Evolutionary conservation across 108 stramenopile species (phyloP), one percentile per base, ranked within the genome.

Genomic region (Fistulifera pelliculosa): DNA sequence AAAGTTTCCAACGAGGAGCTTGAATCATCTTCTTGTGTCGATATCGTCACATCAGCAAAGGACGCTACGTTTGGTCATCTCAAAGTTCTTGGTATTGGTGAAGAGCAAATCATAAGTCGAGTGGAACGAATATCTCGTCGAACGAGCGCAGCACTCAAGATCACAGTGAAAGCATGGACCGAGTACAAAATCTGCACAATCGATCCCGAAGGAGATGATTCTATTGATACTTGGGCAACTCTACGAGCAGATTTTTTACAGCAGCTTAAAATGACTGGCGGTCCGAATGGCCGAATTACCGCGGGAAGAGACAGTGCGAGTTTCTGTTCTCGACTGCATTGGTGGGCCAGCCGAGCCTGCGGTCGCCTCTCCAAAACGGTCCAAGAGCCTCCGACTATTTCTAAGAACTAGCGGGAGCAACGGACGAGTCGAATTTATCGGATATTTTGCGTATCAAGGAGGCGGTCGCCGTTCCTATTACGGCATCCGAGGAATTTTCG

Each of bases 291-390:
- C 5, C 58, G 68, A 44, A 84, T 90, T 19, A 76, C 62, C 64
- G 85, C 23, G 84, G 88, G 83, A 90, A 62, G 88, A 90, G 49
- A 69, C 81, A 56, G 88, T 90, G 27, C 79, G 73, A 27, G 41
- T 74, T 39, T 52, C 58, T 5, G 66, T 74, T 10, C 7, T 54
- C 13, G 43, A 54, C 18, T 69, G 71, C 44, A 31, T 61, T 13
- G 64, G 61, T 23, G 28, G 48, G 6, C 11, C 35, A 24, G 1
- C 41, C 2, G 28, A 38, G n/a, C 50, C 50, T 26, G 21, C 24
- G 22, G 53, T 17, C 2, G 23, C 26, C 14, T 50, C 49, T 24
- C 49, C 49, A 2, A 50, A 24, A 50, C 49, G 49, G 8, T 26
- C 15, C 49, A 22, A 26, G 4, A 50, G 26, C 31, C 31, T 35